Evolutionary conservation across 2,329 filamentous ascomycete species (phyloP).

Genomic region (Colletotrichum gloeosporioides): DNA sequence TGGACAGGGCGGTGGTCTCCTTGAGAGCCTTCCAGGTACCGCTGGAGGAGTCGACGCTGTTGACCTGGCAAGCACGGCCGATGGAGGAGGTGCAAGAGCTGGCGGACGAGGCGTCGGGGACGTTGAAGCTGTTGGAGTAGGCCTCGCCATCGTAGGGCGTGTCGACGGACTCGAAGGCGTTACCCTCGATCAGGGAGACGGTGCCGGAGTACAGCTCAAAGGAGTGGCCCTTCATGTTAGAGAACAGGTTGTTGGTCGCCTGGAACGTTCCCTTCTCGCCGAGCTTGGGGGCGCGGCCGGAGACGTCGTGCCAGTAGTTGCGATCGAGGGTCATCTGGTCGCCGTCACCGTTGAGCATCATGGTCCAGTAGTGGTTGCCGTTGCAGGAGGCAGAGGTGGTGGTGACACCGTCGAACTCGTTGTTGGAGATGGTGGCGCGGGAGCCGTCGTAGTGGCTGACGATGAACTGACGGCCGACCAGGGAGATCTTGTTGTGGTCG

Average conservation of each 20-base stretch:
- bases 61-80: constrained; percentile 14
- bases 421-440: constrained; percentile 42
- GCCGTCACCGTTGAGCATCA: constrained; percentile 33
- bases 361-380: constrained; percentile 36
- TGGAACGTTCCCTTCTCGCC: constrained; percentile 28
- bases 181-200: constrained; percentile 29
- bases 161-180: constrained; percentile 28
- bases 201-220: constrained; percentile 52
- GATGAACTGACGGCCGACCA: constrained; percentile 45
- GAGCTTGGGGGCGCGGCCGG: constrained; percentile 36
- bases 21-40: constrained; percentile 28
- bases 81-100: not conserved
- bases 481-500: constrained; percentile 42
- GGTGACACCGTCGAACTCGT: constrained; percentile 42
- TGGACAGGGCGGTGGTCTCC: constrained; percentile 21
- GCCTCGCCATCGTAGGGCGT: constrained; percentile 36
- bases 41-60: constrained; percentile 15
- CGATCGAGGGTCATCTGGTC: constrained; percentile 41
- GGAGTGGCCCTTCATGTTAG: constrained; percentile 45
- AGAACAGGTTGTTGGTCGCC: constrained; percentile 32
- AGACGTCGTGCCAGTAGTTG: constrained; percentile 32
- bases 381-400: constrained; percentile 34
- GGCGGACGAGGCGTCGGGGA: constrained; percentile 27
- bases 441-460: constrained; percentile 38
- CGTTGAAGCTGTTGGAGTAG: constrained; percentile 25